Percentiles rank a stretch among this genome's conserved stretches.
These are phyloP conservation scores for Coemansia sp. DNA, from an alignment of 192 early-diverging fungal species.

Conservation along the genomic window DNA sequence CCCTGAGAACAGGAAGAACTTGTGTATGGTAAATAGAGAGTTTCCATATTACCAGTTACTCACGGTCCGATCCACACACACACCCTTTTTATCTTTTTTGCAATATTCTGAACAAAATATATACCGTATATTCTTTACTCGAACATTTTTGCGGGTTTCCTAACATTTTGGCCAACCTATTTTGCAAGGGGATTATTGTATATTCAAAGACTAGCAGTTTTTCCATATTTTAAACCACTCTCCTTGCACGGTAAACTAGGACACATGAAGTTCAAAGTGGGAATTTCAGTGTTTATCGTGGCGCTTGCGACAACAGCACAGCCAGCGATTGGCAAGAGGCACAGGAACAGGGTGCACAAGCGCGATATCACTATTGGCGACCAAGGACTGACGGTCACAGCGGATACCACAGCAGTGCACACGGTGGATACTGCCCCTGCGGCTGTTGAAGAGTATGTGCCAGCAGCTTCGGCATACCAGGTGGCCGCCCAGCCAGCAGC, in stretches of 20 bases:
- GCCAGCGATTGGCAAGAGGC: constrained; percentile 6
- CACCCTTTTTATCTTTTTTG: background rate
- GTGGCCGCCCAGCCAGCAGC: constrained; percentile 24
- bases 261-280: constrained; percentile 39
- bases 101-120: background rate
- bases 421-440: constrained; percentile 9
- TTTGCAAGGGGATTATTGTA: background rate
- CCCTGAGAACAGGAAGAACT: too few species aligned
- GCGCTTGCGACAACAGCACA: constrained; percentile 29
- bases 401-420: constrained; percentile 16
- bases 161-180: background rate
- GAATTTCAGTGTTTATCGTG: constrained; percentile 30
- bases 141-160: background rate
- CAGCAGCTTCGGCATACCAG: constrained; percentile 6
- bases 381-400: constrained; percentile 19
- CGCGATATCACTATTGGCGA: constrained; percentile 28
- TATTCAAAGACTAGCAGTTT: background rate
- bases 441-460: constrained; percentile 7
- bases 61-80: too few species aligned
- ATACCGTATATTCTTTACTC: background rate
- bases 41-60: too few species aligned
- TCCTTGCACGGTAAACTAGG: background rate
- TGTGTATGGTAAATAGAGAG: too few species aligned
- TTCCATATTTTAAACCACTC: background rate
- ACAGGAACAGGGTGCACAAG: constrained; percentile 5